phyloP scores from a whole-genome alignment of 345 rosid species.

The Boechera stricta region DNA sequence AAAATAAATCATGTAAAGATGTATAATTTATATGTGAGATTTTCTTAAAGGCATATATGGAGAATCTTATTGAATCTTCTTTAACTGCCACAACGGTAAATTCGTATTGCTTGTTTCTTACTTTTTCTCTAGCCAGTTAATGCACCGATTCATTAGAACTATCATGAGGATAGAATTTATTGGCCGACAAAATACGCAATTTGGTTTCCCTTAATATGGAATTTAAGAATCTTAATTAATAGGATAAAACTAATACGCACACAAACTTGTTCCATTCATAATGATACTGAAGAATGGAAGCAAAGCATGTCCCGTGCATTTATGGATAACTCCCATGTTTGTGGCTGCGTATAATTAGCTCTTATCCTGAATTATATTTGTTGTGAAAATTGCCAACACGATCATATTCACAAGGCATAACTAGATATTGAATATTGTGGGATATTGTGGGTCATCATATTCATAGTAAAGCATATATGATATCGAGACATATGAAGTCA shows the following conservation, averaged over 20 bases:
- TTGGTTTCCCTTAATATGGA: conserved; percentile 24
- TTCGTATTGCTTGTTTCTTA: conserved; percentile 18
- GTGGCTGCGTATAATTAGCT: conserved; percentile 31
- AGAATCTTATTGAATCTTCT: background rate
- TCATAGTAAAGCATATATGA: background rate
- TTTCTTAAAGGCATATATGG: background rate
- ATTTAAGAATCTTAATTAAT: conserved; percentile 32
- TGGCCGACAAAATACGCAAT: conserved; percentile 41
- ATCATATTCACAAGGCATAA: conserved; percentile 29
- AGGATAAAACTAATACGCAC: conserved; percentile 24
- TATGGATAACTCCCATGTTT: conserved; percentile 43
- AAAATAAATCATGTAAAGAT: background rate
- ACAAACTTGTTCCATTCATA: conserved; percentile 36
- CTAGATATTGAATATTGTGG: conserved; percentile 25
- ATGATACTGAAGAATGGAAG: conserved; percentile 42
- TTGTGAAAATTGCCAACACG: conserved; percentile 36
- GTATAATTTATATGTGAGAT: background rate
- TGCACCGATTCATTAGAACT: conserved; percentile 9
- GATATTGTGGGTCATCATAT: conserved; percentile 31
- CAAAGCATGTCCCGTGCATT: conserved; percentile 44
- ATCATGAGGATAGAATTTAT: conserved; percentile 24
- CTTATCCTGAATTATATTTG: conserved; percentile 30
- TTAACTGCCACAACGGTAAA: conserved; percentile 40
- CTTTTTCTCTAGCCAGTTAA: conserved; percentile 21
- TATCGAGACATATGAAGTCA: background rate